Base-by-base conservation (phyloP, 345 rosid species). In the Acer negundo region DNA sequence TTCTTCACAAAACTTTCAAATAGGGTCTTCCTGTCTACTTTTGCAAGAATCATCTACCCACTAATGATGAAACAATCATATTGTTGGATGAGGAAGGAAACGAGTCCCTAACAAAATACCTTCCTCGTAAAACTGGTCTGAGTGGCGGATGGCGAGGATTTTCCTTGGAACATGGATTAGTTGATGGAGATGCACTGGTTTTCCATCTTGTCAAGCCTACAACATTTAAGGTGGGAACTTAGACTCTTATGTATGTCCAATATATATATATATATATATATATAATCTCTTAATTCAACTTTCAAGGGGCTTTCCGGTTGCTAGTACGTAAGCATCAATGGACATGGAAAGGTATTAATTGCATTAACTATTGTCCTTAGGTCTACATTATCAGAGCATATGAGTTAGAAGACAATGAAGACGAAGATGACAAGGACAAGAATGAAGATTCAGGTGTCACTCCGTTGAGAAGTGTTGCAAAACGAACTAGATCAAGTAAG, bases 121-220 rank as follows among this genome's bases (percentile, higher is more conserved):
- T 88, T 28, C 82, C 78, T 3, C 72, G 68, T 19, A 86, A 85
- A 75, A 83, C 70, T 46, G 87, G 87, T 42, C 83, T 88, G 0
- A 88, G 91, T 53, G 91, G 80, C 2, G 91, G 91, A 16, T 88
- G 91, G 91, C 84, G 88, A 75, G 89, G 88, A 23, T 88, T 88
- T 67, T 78, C 89, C 19, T 78, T 82, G 59, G 88, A 79, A 46
- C 89, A 86, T 15, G 75, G 80, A n/a, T 78, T 88, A 11, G 84
- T 80, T 22, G 89, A 88, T 68, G 88, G 89, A 59, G 91, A 86
- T 78, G 86, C 84, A 0, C 7, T 83, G 26, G 88, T 85, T 7
- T 88, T 88, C 76, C 91, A 88, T 31, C 81, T 88, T 67, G 70
- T 85, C 35, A 75, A 58, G 47, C 82, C 80, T 7, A 73, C 49